These are phyloP conservation scores for Phytophthora europaea DNA, from an alignment of 352 stramenopile species.

Conservation along the genomic window DNA sequence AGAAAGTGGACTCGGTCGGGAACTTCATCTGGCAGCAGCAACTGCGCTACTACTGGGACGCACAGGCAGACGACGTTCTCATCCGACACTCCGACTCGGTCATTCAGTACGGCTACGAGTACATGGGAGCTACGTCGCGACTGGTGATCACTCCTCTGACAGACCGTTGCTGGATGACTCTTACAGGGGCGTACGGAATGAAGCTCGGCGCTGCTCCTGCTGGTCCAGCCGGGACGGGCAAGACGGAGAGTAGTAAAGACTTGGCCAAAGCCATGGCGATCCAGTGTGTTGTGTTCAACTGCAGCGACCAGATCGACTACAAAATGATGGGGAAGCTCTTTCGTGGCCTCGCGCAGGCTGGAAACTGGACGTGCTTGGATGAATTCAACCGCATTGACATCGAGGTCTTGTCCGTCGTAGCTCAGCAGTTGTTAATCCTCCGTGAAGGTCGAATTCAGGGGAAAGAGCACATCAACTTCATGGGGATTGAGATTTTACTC, in stretches of 20 bases:
- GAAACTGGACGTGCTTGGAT: conserved; percentile 93
- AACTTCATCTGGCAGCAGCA: conserved; percentile 97
- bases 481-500: conserved; percentile 96
- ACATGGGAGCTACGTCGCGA: conserved; percentile 93
- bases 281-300: conserved; percentile 97
- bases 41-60: conserved; percentile 95
- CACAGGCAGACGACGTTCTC: conserved; percentile 88
- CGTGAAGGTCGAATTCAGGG: conserved; percentile 82
- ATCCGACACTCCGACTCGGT: conserved; percentile 91
- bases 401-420: conserved; percentile 96
- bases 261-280: conserved; percentile 95
- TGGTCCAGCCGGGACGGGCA: conserved; percentile 95
- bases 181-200: conserved; percentile 95
- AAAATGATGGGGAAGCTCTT: conserved; percentile 98
- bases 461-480: conserved; percentile 96
- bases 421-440: conserved; percentile 89
- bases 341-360: conserved; percentile 91
- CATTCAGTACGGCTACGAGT: conserved; percentile 96
- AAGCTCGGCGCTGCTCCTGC: conserved; percentile 94
- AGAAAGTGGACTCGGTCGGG: conserved; percentile 70
- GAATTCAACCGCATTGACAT: conserved; percentile 97
- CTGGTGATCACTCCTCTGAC: conserved; percentile 91
- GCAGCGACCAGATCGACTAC: conserved; percentile 96
- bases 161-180: conserved; percentile 97
- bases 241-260: conserved; percentile 98